phyloP scores from a whole-genome alignment of 1,284 basidiomycete genomes.

The Ceratobasidium sp. region DNA sequence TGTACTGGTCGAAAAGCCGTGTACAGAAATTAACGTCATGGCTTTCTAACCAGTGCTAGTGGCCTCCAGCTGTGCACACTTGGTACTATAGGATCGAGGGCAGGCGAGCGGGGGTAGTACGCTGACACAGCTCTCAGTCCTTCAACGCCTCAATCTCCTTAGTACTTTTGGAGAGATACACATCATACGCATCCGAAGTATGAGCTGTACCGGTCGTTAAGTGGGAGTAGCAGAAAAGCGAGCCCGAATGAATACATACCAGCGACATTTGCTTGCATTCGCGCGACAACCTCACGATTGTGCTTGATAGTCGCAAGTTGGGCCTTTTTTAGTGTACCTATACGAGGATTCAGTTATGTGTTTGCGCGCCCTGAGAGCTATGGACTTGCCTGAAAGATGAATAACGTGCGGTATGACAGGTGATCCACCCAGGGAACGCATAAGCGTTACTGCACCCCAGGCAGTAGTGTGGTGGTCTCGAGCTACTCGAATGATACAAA shows the following conservation, averaged over 20 bases:
- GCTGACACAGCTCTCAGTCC: slow-evolving; percentile 62
- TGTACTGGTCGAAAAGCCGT: too few relatives aligned
- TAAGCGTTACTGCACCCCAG: slow-evolving; percentile 78
- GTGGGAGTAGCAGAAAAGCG: slow-evolving; percentile 57
- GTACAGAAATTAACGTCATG: too few relatives aligned
- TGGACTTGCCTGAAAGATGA: slow-evolving; percentile 75
- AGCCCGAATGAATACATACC: slow-evolving; percentile 63
- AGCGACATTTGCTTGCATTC: slow-evolving; percentile 64
- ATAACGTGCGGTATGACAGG: slow-evolving; percentile 77
- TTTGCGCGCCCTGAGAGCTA: neutral
- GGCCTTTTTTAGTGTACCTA: slow-evolving; percentile 84
- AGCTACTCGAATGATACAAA: slow-evolving; percentile 83
- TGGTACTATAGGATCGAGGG: too few relatives aligned
- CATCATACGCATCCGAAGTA: slow-evolving; percentile 55
- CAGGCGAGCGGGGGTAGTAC: too few relatives aligned
- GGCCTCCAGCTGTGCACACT: too few relatives aligned
- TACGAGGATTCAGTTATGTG: slow-evolving; percentile 16
- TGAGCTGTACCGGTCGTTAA: slow-evolving; percentile 25
- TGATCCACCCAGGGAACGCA: slow-evolving; percentile 71
- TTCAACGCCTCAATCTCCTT: slow-evolving; percentile 74
- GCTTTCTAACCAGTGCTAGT: too few relatives aligned
- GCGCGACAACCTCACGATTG: slow-evolving; percentile 76
- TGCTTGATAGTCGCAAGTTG: slow-evolving; percentile 80
- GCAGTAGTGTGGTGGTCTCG: slow-evolving; percentile 80
- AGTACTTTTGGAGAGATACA: slow-evolving; percentile 69